A percentile compares a stretch with the other conserved stretches of the same genome.
phyloP scores from a whole-genome alignment of 768 basidiomycete species.

The Boletus rubescentipes region DNA sequence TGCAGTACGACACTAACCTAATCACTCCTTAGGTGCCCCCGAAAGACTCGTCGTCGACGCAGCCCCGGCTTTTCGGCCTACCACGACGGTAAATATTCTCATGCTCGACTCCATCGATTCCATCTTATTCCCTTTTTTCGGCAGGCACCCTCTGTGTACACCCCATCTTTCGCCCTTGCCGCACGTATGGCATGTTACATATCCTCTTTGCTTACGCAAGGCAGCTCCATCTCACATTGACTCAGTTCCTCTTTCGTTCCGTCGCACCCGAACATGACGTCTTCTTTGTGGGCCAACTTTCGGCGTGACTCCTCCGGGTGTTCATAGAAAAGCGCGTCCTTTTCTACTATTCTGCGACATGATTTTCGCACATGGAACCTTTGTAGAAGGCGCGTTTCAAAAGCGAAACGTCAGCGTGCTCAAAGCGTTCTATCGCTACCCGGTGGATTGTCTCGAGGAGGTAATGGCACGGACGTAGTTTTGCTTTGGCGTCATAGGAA shows the following conservation, averaged over 20 bases:
- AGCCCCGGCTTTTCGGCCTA: too few species aligned
- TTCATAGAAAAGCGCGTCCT: conserved; percentile 77
- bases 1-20: too few species aligned
- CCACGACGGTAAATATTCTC: too few species aligned
- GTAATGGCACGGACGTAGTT: conserved; percentile 71
- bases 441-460: conserved; percentile 91
- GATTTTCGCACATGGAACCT: conserved; percentile 69
- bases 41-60: too few species aligned
- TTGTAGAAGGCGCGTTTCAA: conserved; percentile 51
- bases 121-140: too few species aligned
- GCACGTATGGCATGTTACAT: conserved; percentile 37
- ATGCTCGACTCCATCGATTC: too few species aligned
- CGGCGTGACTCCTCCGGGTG: conserved; percentile 76
- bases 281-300: conserved; percentile 93
- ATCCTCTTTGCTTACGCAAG: conserved; percentile 86
- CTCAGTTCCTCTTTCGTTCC: conserved; percentile 52
- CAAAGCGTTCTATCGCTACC: conserved; percentile 78
- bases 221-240: conserved; percentile 74
- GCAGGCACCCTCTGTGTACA: too few species aligned
- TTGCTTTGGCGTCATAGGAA: background rate
- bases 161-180: too few species aligned
- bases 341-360: conserved; percentile 98
- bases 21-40: too few species aligned
- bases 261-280: conserved; percentile 62
- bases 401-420: conserved; percentile 48